phyloP scores from a whole-genome alignment of 2,329 filamentous ascomycete species.

The Ascochyta rabiei region DNA sequence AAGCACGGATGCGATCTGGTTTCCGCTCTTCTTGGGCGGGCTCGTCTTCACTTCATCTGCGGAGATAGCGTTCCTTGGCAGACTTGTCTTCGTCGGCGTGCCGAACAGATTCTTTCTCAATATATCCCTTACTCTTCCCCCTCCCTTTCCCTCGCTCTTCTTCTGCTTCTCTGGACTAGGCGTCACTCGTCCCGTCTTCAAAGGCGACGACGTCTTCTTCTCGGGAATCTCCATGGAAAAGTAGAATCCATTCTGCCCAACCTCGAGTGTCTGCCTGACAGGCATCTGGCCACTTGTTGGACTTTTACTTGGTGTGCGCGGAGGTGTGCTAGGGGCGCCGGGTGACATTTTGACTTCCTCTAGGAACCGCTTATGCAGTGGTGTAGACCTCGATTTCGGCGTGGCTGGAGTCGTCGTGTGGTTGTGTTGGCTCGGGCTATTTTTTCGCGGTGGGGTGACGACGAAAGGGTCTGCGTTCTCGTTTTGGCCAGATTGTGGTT shows the following conservation, averaged over 20 bases:
- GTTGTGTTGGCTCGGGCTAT: background rate
- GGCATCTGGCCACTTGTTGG: conserved; percentile 5
- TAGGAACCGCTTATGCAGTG: conserved; percentile 23
- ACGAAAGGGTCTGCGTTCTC: conserved; percentile 11
- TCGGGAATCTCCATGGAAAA: conserved; percentile 28
- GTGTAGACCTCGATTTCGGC: conserved; percentile 11
- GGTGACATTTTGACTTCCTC: conserved; percentile 25
- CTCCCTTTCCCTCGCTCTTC: background rate
- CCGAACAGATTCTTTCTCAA: conserved; percentile 12
- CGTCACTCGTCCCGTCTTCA: background rate
- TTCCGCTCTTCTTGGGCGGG: background rate
- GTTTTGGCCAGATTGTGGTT: background rate
- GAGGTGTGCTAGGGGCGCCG: conserved; percentile 15
- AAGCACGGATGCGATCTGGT: no score
- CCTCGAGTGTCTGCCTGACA: conserved; percentile 19
- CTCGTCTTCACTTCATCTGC: background rate
- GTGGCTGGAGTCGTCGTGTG: conserved; percentile 4
- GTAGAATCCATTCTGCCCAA: conserved; percentile 28
- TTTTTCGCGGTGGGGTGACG: conserved; percentile 9
- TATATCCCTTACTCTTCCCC: conserved; percentile 11
- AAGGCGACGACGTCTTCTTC: conserved; percentile 14
- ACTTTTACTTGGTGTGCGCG: conserved; percentile 19
- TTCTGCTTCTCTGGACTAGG: conserved; percentile 13
- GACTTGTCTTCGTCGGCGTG: conserved; percentile 9
- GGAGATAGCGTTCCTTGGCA: background rate